Evolutionary conservation across 768 basidiomycete species (phyloP).

Genomic region (Russula griseocarnosa): DNA sequence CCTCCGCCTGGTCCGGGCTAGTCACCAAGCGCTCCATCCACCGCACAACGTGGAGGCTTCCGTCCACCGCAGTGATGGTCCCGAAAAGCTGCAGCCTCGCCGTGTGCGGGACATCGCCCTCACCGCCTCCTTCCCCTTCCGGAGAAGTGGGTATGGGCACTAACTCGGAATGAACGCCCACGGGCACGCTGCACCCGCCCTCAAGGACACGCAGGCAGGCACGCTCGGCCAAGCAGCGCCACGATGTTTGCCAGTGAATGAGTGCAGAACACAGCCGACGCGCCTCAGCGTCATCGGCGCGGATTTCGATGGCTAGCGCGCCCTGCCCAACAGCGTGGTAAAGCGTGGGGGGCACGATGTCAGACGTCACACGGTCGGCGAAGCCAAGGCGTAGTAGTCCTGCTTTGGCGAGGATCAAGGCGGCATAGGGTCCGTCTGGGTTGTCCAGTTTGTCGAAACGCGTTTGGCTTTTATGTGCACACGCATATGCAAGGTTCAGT

Average conservation of each 20-base stretch:
- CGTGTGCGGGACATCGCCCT: constrained; percentile 14
- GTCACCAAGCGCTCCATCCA: constrained; percentile 50
- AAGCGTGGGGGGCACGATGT: constrained; percentile 69
- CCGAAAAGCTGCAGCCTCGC: constrained; percentile 59
- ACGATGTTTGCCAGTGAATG: constrained; percentile 74
- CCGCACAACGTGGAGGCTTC: constrained; percentile 65
- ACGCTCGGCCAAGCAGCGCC: constrained; percentile 78
- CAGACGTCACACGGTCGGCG: constrained; percentile 68
- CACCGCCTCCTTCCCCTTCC: constrained; percentile 28
- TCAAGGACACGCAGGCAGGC: constrained; percentile 85
- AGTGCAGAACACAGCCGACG: constrained; percentile 60
- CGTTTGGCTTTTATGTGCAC: constrained; percentile 63
- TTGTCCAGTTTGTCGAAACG: constrained; percentile 89
- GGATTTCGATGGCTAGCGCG: constrained; percentile 84
- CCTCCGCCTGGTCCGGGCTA: constrained; percentile 58
- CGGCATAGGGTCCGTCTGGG: constrained; percentile 71
- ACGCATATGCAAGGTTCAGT: background rate
- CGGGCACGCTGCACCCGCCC: constrained; percentile 96
- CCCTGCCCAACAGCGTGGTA: constrained; percentile 94
- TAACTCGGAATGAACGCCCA: constrained; percentile 67
- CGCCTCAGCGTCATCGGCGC: constrained; percentile 56
- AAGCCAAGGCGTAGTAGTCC: constrained; percentile 80
- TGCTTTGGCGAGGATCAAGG: constrained; percentile 89
- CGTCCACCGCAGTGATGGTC: constrained; percentile 81
- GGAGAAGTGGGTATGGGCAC: constrained; percentile 31